Percentiles rank a stretch among this genome's conserved stretches.
Evolutionary conservation across 768 basidiomycete species (phyloP).

Genomic region (Tubosaeta sp.): DNA sequence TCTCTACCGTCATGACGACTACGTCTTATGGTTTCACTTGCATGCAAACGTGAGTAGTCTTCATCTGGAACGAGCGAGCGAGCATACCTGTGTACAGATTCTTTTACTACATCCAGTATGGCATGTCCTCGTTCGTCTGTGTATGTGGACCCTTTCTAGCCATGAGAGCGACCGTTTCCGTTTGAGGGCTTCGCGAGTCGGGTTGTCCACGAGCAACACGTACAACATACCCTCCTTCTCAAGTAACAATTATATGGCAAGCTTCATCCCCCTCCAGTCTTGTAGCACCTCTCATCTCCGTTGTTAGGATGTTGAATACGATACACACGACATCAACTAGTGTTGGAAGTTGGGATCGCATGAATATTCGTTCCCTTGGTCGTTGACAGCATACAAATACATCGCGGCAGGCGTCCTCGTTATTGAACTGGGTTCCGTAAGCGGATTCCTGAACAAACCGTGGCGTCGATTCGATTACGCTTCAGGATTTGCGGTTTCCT

Average conservation of each 20-base stretch:
- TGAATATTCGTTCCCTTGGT: background rate
- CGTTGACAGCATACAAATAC: background rate
- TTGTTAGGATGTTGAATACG: background rate
- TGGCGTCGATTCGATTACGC: no score
- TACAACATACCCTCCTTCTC: background rate
- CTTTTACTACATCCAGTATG: background rate
- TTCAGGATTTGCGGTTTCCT: background rate
- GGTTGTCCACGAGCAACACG: no score
- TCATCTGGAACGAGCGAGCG: background rate
- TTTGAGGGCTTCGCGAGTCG: background rate
- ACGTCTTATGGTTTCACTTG: slow-evolving; percentile 1
- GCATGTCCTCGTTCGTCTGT: background rate
- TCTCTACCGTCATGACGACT: background rate
- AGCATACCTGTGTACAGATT: background rate
- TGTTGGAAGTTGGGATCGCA: background rate
- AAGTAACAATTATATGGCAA: background rate
- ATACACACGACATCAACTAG: background rate
- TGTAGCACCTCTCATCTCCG: background rate
- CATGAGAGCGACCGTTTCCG: background rate
- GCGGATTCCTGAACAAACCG: background rate
- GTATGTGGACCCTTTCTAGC: background rate
- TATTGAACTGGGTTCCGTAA: background rate
- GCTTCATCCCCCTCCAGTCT: background rate
- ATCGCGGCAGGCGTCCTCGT: background rate
- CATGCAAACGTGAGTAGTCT: background rate